Base-by-base conservation (phyloP, 140 eudicot species). In the Oenanthe javanica region DNA sequence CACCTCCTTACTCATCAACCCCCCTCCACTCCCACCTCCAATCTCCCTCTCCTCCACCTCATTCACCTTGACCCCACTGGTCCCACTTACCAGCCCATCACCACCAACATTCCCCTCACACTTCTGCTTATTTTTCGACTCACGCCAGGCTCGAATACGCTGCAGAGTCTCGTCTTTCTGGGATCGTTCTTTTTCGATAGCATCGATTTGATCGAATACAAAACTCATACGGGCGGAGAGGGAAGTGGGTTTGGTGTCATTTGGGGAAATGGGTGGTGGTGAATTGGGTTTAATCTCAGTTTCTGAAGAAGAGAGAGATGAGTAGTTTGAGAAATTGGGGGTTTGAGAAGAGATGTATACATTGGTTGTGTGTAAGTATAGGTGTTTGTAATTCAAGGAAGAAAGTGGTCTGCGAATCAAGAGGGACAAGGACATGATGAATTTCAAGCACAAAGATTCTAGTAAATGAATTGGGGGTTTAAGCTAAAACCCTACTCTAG, bases 211-310 rank as follows among this genome's bases (percentile, higher is more conserved):
- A 80, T 95, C 99, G 86, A 95, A 95, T 4, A 95, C 93, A 36
- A 95, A 95, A 93, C 95, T 93, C 92, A 95, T 88, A 15, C 98
- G 92, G 5, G 99, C 85, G 2, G 99, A 92, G n/a, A 95, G 90
- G 3, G 97, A 90, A 6, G 96, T 43, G 66, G 99, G 97, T 78
- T 95, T 92, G 2, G 84, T 74, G 46, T 55, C 46, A 36, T 77
- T 14, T 16, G 77, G 38, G 19, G 82, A 2, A 16, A 82, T 38
- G 73, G 45, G 47, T 31, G 76, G 77, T 13, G 46, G 66, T 11
- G 79, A 43, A 13, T 48, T 59, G 79, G 79, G 63, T 7, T 72
- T 54, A 77, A 11, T 47, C 48, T 21, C 45, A 72, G 87, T 9
- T 59, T 85, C 75, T 7, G 77, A 71, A 52, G 83, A 79, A 47